Base-by-base conservation (phyloP, 2,329 filamentous ascomycete genomes). In the Macrophomina pseudophaseolina region DNA sequence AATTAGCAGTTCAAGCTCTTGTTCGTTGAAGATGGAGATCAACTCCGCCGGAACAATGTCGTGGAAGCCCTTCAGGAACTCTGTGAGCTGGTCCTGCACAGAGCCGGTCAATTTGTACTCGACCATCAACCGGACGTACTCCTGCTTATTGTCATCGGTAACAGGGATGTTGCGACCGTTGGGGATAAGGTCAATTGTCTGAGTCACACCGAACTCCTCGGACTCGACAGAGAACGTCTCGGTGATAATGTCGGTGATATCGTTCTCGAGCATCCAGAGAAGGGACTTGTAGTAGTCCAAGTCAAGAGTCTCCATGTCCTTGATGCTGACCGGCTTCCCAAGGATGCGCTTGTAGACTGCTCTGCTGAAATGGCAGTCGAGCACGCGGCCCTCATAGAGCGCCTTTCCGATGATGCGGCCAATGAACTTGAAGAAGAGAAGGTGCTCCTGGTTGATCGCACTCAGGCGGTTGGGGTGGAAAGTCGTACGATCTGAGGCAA, bases 371-470 rank as follows among this genome's bases (percentile, higher is more conserved):
- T 98, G 97, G 80, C 95, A 99, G 79, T 99, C 95, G 35, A 99
- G 88, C 42, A 99, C 89, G 66, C 95, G 91, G 53, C 93, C 92
- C 82, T 99, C 96, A 78, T 98, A 99, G 58, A 99, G 85, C 44
- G 95, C 95, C 81, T 99, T 99, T 74, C 95, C 96, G 72, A 99
- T 99, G 80, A 99, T 93, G 59, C 95, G 92, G 49, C 95, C 95
- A 74, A 99, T 97, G 81, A 99, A 99, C 78, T 98, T 98, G 88
- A 99, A 99, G 86, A 97, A 99, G 84, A 93, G 89, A 68, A 98
- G 81, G 83, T 99, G 96, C 80, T 99, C 94, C 40, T 92, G 90
- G 76, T 99, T 99, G 86, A 98, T 90, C 52, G 89, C 89, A 79
- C 94, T 98, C 70, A 96, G 87, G 75, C 93, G 93, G 80, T 97